Base-by-base conservation (phyloP, 2,329 filamentous ascomycete species). In the Fusarium pseudoanthophilum region DNA sequence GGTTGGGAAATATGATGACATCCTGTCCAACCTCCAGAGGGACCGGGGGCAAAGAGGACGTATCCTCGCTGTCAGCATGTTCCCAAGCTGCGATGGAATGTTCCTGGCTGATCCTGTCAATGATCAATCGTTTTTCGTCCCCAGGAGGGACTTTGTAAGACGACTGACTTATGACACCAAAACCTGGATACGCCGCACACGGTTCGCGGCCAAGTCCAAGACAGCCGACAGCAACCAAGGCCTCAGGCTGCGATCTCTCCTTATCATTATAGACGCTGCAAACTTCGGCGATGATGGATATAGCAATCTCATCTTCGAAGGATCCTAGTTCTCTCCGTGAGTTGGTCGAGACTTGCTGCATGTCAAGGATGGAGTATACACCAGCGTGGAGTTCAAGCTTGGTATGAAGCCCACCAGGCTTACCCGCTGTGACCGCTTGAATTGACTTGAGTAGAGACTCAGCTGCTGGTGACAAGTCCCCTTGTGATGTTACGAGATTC, bases 41-140 rank as follows among this genome's bases (percentile, higher is more conserved):
- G 15, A 87, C 77, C 2, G 72, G 58, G 0, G 60, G 56, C 1
- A 67, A 7, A 0, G n/a, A 16, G 1, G 32, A 30, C 1, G 28
- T 8, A 7, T 60, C 37, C 18, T 24, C 52, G 9, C 4, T 79
- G 3, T 80, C 75, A 0, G 78, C 0, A 51, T 58, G n/a, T n/a
- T 64, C 81, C 85, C 88, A 91, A 0, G 83, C 83, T 49, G 92
- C 74, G 40, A 91, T 87, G 0, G 87, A 88, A 79, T 92, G 91
- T 75, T 92, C 91, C 74, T 92, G 91, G 60, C 88, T 90, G n/a
- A 92, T 86, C 11, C 88, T 83, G 7, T 85, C 86, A 13, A 92
- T 85, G 48, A 92, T 86, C 82, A 90, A 86, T 10, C 51, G 51
- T 2, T 48, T 32, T 13, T 46, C 32, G 0, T 40, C 11, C 2